Conservation (phyloP, 78 protist genomes). For the Dictyostelium capitatum region DNA sequence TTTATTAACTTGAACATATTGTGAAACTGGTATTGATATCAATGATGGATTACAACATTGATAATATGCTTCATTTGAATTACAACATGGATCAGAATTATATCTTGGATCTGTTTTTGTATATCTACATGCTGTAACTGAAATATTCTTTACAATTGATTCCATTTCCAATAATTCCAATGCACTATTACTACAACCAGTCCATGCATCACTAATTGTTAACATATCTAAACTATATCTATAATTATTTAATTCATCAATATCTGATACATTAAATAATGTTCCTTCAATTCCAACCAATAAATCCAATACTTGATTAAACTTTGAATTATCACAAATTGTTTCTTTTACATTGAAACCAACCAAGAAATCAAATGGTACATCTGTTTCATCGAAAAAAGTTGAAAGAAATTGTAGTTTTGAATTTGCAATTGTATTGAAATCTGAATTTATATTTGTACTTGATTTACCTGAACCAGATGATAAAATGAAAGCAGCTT, state of each 20-base stretch:
- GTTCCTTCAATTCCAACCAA: neutral
- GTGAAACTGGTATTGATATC: neutral
- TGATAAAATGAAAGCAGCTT: neutral
- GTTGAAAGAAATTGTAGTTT: neutral
- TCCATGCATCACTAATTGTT: conserved; percentile 3
- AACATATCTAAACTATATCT: conserved; percentile 14
- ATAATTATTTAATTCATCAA: conserved; percentile 20
- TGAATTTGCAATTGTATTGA: neutral
- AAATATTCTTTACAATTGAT: neutral
- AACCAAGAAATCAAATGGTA: neutral
- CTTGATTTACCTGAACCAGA: neutral
- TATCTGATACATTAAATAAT: conserved; percentile 11
- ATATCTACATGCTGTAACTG: neutral
- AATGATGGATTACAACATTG: neutral
- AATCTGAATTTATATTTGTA: neutral
- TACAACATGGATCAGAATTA: neutral
- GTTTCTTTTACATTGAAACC: neutral
- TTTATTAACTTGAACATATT: neutral
- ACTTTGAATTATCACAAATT: neutral
- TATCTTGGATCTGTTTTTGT: neutral
- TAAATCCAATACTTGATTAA: neutral
- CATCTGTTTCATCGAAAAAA: neutral
- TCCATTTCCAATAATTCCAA: neutral
- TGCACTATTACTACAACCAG: conserved; percentile 10
- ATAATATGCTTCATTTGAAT: neutral